Evolutionary conservation across 805 yeast species (phyloP), one percentile per base, ranked within the genome.

Genomic region (Starmerella tilneyi): DNA sequence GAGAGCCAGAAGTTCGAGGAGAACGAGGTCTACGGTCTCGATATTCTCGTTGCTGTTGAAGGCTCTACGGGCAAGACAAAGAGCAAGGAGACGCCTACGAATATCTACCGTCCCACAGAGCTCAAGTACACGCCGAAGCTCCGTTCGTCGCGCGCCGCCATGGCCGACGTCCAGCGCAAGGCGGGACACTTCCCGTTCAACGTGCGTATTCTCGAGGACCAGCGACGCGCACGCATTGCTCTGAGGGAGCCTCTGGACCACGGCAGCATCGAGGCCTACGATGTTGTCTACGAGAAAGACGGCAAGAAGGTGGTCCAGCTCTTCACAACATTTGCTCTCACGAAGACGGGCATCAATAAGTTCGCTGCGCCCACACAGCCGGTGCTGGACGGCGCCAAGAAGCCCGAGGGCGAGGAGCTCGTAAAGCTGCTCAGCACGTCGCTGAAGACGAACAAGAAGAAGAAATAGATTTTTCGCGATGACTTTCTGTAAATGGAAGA

Each of bases 21-120:
- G 59, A 78, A 78, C 60, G 85, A 81, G 61, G 89, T 82, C 28
- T 81, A 75, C 60, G 89, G 89, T 42, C 67, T 81, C 55, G 89
- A 81, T 60, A 72, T 81, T 50, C 69, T 82, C 49, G 69, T 81
- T 51, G 72, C 83, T 20, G 72, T 81, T 33, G 74, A 81, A 6
- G 81, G 56, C 23, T 46, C 52, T 16, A 28, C 52, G 15, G 58
- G 89, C 51, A 79, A 79, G 68, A 81, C 78, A 49, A 72, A 74
- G 60, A 61, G 65, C 46, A 68, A 78, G 44, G 74, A 76, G 55
- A 68, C 71, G 59, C 74, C 74, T 59, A 81, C 89, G 53, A 72
- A 84, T 39, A 69, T 82, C 55, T 81, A 74, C 72, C 81, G 81
- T 66, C 72, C 79, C 63, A 77, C 83, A 41, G 84, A 84, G 54